Conservation (phyloP, 106 monocot species). For the Platanthera guangdongensis region DNA sequence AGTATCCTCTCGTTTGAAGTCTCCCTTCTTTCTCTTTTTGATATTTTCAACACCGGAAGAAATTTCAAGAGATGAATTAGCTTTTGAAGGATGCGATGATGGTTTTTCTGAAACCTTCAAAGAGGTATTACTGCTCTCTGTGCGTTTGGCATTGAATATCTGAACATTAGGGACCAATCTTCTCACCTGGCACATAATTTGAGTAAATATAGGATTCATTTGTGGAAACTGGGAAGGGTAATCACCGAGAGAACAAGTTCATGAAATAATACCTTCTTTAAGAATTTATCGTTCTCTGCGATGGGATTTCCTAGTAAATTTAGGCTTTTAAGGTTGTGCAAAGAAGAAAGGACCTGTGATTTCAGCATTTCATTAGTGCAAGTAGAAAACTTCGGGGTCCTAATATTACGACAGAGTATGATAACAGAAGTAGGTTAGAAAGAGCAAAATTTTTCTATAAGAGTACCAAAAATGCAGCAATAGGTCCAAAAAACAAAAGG, state of each 20-base stretch:
- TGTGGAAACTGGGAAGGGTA: not conserved
- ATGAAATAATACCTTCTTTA: conserved; percentile 40
- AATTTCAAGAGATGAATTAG: conserved; percentile 3
- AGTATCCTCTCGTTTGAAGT: conserved; percentile 14
- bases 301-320: conserved; percentile 83
- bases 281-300: conserved; percentile 49
- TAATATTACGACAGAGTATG: not conserved
- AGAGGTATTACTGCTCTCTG: conserved; percentile 15
- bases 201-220: not conserved
- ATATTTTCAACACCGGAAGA: conserved; percentile 12
- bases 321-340: conserved; percentile 69
- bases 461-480: not conserved
- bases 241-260: not conserved
- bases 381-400: not conserved
- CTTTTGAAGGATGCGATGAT: conserved; percentile 2
- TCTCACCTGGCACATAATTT: conserved; percentile 35
- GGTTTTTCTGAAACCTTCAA: conserved; percentile 14
- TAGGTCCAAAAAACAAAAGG: not conserved
- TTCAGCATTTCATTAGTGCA: not conserved
- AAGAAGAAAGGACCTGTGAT: conserved; percentile 55
- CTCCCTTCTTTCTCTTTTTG: conserved; percentile 24
- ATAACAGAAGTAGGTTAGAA: not conserved
- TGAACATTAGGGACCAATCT: conserved; percentile 54
- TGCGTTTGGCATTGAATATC: conserved; percentile 74
- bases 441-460: not conserved